A percentile compares a stretch with the other conserved stretches of the same genome.
Conservation (phyloP, 2,329 filamentous ascomycete genomes). For the Exophiala sp. region DNA sequence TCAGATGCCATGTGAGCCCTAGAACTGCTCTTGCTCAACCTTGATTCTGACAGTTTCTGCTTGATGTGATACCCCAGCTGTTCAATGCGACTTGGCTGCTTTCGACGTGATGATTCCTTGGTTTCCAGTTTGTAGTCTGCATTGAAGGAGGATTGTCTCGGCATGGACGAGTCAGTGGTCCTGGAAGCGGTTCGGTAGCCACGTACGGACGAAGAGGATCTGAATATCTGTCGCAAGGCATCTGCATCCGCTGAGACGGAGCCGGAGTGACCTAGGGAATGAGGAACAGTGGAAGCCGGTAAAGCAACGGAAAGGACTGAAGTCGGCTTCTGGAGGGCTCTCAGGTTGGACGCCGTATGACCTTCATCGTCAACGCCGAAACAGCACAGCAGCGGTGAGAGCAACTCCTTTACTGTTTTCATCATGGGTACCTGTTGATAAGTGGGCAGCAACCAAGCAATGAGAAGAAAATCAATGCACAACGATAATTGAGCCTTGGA, state of each 20-base stretch:
- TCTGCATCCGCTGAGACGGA: conserved; percentile 13
- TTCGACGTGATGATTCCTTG: conserved; percentile 1
- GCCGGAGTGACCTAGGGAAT: conserved; percentile 8
- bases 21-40: conserved; percentile 23
- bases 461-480: conserved; percentile 14
- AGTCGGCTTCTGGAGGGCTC: conserved; percentile 9
- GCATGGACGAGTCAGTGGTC: conserved; percentile 1
- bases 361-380: conserved; percentile 10
- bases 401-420: conserved; percentile 4
- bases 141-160: conserved; percentile 18
- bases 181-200: conserved; percentile 23
- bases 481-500: conserved; percentile 7
- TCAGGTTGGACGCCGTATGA: conserved; percentile 8
- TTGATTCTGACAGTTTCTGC: conserved; percentile 26
- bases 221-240: conserved; percentile 22
- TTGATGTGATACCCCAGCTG: conserved; percentile 24
- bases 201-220: conserved; percentile 23
- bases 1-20: conserved; percentile 6
- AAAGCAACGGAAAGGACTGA: conserved; percentile 18
- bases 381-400: conserved; percentile 18
- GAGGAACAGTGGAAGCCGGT: conserved; percentile 16
- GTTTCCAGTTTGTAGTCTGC: conserved; percentile 15
- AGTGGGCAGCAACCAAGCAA: conserved; percentile 5
- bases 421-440: conserved; percentile 12
- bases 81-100: conserved; percentile 17